phyloP scores from a whole-genome alignment of 257 asterid genomes.

The Avicennia marina region DNA sequence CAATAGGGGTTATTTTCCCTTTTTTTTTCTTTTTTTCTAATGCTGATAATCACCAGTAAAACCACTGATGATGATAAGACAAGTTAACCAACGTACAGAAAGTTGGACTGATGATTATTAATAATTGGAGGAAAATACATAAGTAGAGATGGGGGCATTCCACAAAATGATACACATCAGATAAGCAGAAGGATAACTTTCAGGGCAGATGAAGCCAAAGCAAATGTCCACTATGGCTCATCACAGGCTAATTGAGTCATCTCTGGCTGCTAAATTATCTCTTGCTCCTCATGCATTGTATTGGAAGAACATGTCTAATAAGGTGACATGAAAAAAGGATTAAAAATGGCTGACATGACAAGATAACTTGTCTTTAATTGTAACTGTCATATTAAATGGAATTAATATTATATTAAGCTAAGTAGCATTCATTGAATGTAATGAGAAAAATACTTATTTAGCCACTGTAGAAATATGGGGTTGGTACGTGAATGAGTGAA shows the following conservation, averaged over 20 bases:
- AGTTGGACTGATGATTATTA: too few relatives aligned
- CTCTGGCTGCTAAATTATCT: not conserved
- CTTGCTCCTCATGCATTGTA: conserved; percentile 4
- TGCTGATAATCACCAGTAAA: too few relatives aligned
- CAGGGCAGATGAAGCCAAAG: conserved; percentile 17
- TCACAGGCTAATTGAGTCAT: not conserved
- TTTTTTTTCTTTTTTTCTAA: too few relatives aligned
- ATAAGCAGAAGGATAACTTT: not conserved
- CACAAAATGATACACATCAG: not conserved
- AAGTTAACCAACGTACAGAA: too few relatives aligned
- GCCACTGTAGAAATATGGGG: conserved; percentile 16
- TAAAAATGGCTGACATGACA: not conserved
- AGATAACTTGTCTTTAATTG: not conserved
- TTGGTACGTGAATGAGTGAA: not conserved
- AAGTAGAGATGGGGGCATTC: not conserved
- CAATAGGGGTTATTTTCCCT: too few relatives aligned
- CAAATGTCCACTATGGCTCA: not conserved
- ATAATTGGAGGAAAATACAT: too few relatives aligned
- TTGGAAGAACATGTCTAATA: not conserved
- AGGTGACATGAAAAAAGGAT: not conserved
- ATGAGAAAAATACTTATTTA: conserved; percentile 1
- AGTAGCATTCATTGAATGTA: not conserved
- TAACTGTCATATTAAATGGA: not conserved
- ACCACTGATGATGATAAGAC: too few relatives aligned
- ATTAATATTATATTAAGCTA: not conserved